A percentile compares a stretch with the other conserved stretches of the same genome.
phyloP scores from a whole-genome alignment of 1,284 basidiomycete species.

The Rhizoctonia solani region DNA sequence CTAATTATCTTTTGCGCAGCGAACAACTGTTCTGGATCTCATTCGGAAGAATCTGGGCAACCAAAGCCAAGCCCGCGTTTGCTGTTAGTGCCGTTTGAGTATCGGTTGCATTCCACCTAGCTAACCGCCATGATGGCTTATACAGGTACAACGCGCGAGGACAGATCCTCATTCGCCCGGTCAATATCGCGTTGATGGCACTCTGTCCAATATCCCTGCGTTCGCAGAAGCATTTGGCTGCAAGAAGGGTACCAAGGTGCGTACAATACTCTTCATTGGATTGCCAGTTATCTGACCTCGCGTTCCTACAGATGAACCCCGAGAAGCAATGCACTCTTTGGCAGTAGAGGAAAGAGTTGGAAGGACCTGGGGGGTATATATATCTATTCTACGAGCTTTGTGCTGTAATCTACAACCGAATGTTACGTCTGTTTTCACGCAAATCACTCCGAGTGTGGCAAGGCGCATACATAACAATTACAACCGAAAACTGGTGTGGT shows the following conservation, averaged over 20 bases:
- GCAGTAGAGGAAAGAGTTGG: conserved; percentile 44
- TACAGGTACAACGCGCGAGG: conserved; percentile 72
- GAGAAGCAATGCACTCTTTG: conserved; percentile 72
- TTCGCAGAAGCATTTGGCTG: conserved; percentile 80
- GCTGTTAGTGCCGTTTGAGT: conserved; percentile 58
- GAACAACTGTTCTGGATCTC: conserved; percentile 92
- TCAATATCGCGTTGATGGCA: conserved; percentile 79
- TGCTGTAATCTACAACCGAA: conserved; percentile 7
- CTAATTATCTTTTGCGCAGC: conserved; percentile 47
- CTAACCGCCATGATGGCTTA: not conserved
- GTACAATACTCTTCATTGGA: conserved; percentile 37
- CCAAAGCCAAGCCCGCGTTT: conserved; percentile 67
- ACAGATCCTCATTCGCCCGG: conserved; percentile 88
- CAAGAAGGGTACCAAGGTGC: conserved; percentile 66
- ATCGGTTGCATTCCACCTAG: not conserved
- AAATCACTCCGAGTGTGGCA: not conserved
- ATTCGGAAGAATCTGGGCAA: conserved; percentile 78
- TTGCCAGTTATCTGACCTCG: conserved; percentile 12
- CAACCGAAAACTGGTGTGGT: no score
- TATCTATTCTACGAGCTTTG: conserved; percentile 25
- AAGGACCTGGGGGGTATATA: not conserved
- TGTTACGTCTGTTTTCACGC: not conserved
- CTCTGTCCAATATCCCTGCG: conserved; percentile 76
- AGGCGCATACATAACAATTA: not conserved
- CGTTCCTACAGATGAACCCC: conserved; percentile 65